Evolutionary conservation across 352 stramenopile species (phyloP), one percentile per base, ranked within the genome.

Genomic region (Pythium utonaiense): DNA sequence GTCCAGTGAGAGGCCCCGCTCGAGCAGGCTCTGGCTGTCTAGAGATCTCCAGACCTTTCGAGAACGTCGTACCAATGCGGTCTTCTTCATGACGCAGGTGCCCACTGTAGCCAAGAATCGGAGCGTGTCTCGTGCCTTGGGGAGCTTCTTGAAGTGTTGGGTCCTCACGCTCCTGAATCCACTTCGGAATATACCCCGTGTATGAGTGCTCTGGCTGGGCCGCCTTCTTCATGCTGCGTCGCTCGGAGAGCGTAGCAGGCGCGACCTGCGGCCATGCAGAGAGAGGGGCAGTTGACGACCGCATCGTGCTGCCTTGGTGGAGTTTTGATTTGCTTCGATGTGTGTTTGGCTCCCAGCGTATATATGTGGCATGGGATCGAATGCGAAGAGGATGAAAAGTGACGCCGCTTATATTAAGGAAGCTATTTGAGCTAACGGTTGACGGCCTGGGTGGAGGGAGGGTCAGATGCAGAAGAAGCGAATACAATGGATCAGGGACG

Each of bases 11-110:
- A 1, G 53, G 45, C 1, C 48, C 52, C 1, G 49, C 49, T 1
- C 40, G 50, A 1, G 55, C 28, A 1, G 42, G 41, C 12, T 53
- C 44, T 24, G 62, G 45, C 27, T 62, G 67, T 10, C 64, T 56
- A 1, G 68, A 67, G 42, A 77, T 63, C 56, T 75, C 66, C 6
- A 88, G 60, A 0, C 78, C 81, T 6, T 77, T 75, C 1, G 78
- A 83, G 64, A 91, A 91, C n/a, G 81, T 89, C 16, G 71, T 87
- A 16, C 81, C 79, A 38, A 91, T 70, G 24, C 77, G 70, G 53
- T 86, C 81, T 64, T 87, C 64, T 17, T 77, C 62, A 41, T 79
- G 73, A 14, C 79, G 74, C 47, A 86, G 62, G 56, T 88, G 76
- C 6, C 81, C 81, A 50, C 70, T 74, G 66, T 85, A 88, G n/a